Percentiles rank a stretch among this genome's conserved stretches.
These are phyloP conservation scores for Schizosaccharomyces versatilis DNA, from an alignment of 1,139 yeast species.

Conservation along the genomic window DNA sequence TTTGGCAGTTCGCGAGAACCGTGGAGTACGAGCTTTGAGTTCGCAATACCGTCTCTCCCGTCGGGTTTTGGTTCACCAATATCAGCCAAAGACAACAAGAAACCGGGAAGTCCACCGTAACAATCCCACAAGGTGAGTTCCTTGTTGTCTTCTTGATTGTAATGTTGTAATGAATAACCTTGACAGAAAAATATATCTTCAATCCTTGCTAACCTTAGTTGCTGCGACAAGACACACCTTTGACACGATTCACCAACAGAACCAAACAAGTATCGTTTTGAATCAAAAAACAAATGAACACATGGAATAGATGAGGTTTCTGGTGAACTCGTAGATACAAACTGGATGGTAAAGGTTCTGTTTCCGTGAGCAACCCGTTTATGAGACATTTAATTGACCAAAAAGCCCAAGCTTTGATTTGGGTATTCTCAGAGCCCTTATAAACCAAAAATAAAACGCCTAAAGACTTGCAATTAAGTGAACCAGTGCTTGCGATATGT, in stretches of 20 bases:
- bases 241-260: slow-evolving; percentile 73
- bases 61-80: background rate
- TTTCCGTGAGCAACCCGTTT: background rate
- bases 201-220: slow-evolving; percentile 25
- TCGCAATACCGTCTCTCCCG: slow-evolving; percentile 50
- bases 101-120: background rate
- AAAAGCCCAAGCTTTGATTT: background rate
- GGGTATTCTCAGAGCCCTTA: background rate
- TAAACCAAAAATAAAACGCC: background rate
- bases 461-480: background rate
- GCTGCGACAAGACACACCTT: slow-evolving; percentile 31
- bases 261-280: slow-evolving; percentile 54
- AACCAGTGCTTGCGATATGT: background rate
- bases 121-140: background rate
- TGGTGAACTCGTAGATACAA: background rate
- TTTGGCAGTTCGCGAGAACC: slow-evolving; percentile 30
- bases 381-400: background rate
- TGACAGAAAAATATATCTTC: slow-evolving; percentile 60
- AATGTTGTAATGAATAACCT: slow-evolving; percentile 32
- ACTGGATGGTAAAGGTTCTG: background rate
- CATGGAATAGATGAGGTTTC: background rate
- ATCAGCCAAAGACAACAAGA: background rate
- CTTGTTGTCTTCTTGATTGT: background rate
- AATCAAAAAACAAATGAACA: slow-evolving; percentile 17
- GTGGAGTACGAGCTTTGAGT: slow-evolving; percentile 25